Percentiles rank a stretch among this genome's conserved stretches.
These are phyloP conservation scores for Calonectria ilicicola DNA, from an alignment of 2,329 filamentous ascomycete genomes.

Conservation along the genomic window DNA sequence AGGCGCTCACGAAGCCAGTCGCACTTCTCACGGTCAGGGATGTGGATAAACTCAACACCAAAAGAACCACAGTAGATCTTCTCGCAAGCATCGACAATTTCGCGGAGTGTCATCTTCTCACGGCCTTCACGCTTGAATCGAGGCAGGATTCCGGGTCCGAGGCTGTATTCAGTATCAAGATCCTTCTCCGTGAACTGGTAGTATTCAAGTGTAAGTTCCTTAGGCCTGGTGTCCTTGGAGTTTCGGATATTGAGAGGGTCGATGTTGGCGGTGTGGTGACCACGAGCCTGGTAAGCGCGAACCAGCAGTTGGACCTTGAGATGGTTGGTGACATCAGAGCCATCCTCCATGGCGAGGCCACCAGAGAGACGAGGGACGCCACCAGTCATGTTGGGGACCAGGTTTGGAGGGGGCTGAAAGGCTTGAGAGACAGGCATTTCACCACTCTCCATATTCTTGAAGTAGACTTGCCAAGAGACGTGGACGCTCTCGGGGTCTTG, in stretches of 20 bases:
- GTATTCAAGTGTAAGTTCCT: constrained; percentile 92
- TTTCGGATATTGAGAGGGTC: constrained; percentile 95
- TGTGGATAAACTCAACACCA: constrained; percentile 98
- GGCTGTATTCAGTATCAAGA: constrained; percentile 88
- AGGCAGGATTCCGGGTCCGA: constrained; percentile 95
- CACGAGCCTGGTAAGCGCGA: constrained; percentile 96
- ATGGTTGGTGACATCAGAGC: constrained; percentile 92
- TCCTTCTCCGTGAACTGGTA: constrained; percentile 97
- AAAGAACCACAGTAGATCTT: constrained; percentile 98
- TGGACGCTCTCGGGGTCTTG: constrained; percentile 93
- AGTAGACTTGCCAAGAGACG: constrained; percentile 99
- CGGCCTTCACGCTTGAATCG: constrained; percentile 89
- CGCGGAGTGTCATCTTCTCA: constrained; percentile 95
- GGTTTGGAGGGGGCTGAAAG: constrained; percentile 93
- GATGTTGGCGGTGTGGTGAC: constrained; percentile 98
- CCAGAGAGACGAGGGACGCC: constrained; percentile 81
- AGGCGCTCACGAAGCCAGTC: constrained; percentile 97
- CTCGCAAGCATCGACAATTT: constrained; percentile 94
- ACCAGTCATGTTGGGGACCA: constrained; percentile 85
- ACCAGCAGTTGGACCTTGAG: constrained; percentile 98
- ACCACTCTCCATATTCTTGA: constrained; percentile 98
- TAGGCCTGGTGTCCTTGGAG: constrained; percentile 74
- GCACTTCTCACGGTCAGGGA: constrained; percentile 96
- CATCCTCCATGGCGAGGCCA: constrained; percentile 74
- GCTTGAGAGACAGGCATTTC: constrained; percentile 98